Evolutionary conservation across 1,139 yeast species (phyloP).

Genomic region (Yamadazyma sp.): DNA sequence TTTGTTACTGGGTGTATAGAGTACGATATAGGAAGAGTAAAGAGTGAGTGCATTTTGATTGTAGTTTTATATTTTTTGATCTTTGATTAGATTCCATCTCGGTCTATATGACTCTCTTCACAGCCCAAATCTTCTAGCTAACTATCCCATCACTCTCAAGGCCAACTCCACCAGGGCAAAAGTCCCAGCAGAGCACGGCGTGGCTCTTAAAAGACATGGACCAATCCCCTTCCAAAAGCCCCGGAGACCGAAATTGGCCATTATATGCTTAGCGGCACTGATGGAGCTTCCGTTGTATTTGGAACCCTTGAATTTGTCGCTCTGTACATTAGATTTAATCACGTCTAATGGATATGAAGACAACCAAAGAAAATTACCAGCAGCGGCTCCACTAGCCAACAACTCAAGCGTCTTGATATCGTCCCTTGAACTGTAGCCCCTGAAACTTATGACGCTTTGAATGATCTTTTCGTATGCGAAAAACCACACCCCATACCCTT

Average conservation of each 20-base stretch:
- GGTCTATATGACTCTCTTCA: too few species aligned
- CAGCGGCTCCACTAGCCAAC: constrained; percentile 62
- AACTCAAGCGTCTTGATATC: constrained; percentile 63
- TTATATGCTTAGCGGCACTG: constrained; percentile 50
- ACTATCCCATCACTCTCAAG: constrained; percentile 55
- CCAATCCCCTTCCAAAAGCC: constrained; percentile 75
- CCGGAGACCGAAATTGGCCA: constrained; percentile 43
- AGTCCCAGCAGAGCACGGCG: constrained; percentile 76
- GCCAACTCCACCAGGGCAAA: constrained; percentile 78
- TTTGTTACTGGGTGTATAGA: too few species aligned
- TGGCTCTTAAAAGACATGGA: constrained; percentile 69
- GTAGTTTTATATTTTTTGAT: too few species aligned
- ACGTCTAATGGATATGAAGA: constrained; percentile 73
- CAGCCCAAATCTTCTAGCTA: too few species aligned
- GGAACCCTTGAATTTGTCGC: constrained; percentile 56
- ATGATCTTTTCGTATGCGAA: constrained; percentile 67
- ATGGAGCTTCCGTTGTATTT: constrained; percentile 46
- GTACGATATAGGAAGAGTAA: too few species aligned
- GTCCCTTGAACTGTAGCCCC: constrained; percentile 41
- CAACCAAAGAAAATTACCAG: constrained; percentile 75
- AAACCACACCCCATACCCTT: constrained; percentile 85
- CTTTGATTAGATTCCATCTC: too few species aligned
- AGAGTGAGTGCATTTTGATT: too few species aligned
- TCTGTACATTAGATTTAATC: constrained; percentile 67
- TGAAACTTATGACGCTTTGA: constrained; percentile 33